phyloP scores from a whole-genome alignment of 805 yeast genomes.

The Pichia insulana region DNA sequence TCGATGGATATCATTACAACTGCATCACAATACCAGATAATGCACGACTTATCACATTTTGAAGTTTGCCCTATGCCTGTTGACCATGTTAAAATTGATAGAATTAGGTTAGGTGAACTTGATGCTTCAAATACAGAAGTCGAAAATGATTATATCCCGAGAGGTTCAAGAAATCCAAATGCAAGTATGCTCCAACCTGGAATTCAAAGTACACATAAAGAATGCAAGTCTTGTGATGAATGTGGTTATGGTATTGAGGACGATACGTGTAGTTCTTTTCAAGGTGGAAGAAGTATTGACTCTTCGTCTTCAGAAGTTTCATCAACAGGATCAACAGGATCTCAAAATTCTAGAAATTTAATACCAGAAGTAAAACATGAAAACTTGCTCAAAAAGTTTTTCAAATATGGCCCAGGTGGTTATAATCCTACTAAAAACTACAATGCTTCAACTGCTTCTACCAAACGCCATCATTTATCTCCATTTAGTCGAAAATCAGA shows the following conservation, averaged over 20 bases:
- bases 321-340: not conserved
- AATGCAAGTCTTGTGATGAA: conserved; percentile 23
- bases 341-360: not conserved
- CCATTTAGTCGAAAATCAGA: conserved; percentile 5
- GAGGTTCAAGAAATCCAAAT: conserved; percentile 11
- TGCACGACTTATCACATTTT: conserved; percentile 10
- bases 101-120: conserved; percentile 23
- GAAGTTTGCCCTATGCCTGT: conserved; percentile 28
- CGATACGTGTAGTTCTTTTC: conserved; percentile 2
- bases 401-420: conserved; percentile 10
- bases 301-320: not conserved
- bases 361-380: conserved; percentile 6
- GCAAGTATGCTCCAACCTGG: not conserved
- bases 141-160: conserved; percentile 25
- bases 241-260: conserved; percentile 22
- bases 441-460: conserved; percentile 3
- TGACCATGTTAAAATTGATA: conserved; percentile 27
- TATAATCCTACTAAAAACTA: conserved; percentile 2
- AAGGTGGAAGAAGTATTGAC: not conserved
- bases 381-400: conserved; percentile 7
- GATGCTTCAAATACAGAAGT: conserved; percentile 19
- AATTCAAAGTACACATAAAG: conserved; percentile 8
- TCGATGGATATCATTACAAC: conserved; percentile 22
- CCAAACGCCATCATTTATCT: conserved; percentile 10
- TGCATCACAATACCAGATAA: conserved; percentile 16